Conservation (phyloP, 768 basidiomycete species). For the Jaapia argillacea region DNA sequence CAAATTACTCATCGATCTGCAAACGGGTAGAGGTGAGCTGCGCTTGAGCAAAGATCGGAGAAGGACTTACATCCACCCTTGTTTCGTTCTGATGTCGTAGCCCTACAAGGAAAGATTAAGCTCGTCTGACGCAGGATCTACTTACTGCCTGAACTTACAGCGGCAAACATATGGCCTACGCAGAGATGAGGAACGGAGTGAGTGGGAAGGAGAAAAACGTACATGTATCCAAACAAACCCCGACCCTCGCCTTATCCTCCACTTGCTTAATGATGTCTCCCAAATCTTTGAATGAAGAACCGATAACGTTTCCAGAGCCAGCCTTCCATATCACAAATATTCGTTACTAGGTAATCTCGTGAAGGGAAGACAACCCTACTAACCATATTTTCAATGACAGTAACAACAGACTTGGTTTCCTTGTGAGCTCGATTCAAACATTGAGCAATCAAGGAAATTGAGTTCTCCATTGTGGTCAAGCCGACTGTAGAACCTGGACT, state of each 20-base stretch:
- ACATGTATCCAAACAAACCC: slow-evolving; percentile 86
- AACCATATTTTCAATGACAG: slow-evolving; percentile 83
- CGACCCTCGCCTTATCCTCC: slow-evolving; percentile 63
- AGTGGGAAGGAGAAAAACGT: slow-evolving; percentile 10
- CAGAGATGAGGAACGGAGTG: not conserved
- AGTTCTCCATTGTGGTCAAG: slow-evolving; percentile 45
- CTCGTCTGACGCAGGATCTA: not conserved
- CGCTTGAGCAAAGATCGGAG: not conserved
- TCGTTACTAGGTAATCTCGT: not conserved
- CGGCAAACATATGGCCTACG: slow-evolving; percentile 69
- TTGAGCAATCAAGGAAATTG: slow-evolving; percentile 55
- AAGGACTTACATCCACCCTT: slow-evolving; percentile 57
- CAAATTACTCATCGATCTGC: slow-evolving; percentile 16
- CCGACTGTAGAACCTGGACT: slow-evolving; percentile 85
- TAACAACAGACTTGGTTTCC: slow-evolving; percentile 44
- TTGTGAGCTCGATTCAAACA: slow-evolving; percentile 68
- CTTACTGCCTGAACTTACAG: slow-evolving; percentile 36
- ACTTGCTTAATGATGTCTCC: slow-evolving; percentile 59
- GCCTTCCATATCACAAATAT: slow-evolving; percentile 34
- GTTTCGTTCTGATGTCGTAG: slow-evolving; percentile 68
- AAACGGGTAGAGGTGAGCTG: not conserved
- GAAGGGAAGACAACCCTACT: too few species aligned
- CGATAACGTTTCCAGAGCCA: slow-evolving; percentile 71
- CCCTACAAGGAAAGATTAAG: slow-evolving; percentile 33
- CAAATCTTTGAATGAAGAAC: slow-evolving; percentile 60